Percentiles rank a stretch among this genome's conserved stretches.
These are phyloP conservation scores for Pseudisothecium myosuroides DNA, from an alignment of 225 moss, liverwort and hornwort species.

Conservation along the genomic window DNA sequence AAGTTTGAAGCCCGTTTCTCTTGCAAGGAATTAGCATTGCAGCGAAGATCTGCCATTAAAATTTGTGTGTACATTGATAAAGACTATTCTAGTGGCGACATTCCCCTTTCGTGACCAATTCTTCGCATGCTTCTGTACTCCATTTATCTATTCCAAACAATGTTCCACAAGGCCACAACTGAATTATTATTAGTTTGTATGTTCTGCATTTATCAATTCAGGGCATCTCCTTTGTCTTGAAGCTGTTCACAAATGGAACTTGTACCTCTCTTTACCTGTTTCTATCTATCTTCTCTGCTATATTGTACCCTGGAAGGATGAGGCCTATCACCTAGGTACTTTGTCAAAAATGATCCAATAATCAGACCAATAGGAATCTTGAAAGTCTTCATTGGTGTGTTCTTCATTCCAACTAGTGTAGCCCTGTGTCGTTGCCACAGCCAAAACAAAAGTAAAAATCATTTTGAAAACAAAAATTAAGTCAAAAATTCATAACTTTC, in stretches of 20 bases:
- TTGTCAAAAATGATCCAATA: too few species aligned
- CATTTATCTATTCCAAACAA: not conserved
- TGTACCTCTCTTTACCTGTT: not conserved
- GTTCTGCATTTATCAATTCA: not conserved
- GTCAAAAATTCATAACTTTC: too few species aligned
- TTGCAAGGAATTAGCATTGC: not conserved
- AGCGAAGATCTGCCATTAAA: constrained; percentile 1
- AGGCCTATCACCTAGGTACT: too few species aligned
- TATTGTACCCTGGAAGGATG: too few species aligned
- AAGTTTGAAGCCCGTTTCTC: constrained; percentile 9
- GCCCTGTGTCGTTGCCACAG: too few species aligned
- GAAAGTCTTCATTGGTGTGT: too few species aligned
- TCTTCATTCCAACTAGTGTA: too few species aligned
- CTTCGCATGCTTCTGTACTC: not conserved
- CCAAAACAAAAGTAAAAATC: too few species aligned
- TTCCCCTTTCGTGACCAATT: not conserved
- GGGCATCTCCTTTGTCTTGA: not conserved
- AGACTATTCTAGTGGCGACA: constrained; percentile 10
- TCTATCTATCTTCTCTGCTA: not conserved
- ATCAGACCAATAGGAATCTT: too few species aligned
- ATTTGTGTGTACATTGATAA: constrained; percentile 31
- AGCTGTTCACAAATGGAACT: not conserved
- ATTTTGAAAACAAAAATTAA: too few species aligned
- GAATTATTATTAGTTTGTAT: not conserved
- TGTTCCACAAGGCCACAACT: not conserved